Percentiles rank a stretch among this genome's conserved stretches.
Evolutionary conservation across 139 green algal genomes (phyloP).

Genomic region (Chlorella sp.): DNA sequence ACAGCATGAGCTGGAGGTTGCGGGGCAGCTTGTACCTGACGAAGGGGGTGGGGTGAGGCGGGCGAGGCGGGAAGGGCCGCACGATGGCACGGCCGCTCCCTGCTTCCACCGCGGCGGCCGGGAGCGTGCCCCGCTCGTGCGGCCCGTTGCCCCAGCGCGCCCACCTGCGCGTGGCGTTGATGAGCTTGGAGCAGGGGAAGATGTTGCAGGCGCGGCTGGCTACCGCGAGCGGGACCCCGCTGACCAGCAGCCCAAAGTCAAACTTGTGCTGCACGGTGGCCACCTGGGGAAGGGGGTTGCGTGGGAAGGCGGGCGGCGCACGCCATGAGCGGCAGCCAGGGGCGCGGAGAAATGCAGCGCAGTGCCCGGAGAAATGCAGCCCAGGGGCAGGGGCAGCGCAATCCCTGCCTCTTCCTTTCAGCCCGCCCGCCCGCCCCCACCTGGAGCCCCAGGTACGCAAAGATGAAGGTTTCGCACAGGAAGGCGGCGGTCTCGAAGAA

Average conservation of each 20-base stretch:
- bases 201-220: slow-evolving; percentile 60
- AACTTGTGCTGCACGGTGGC: slow-evolving; percentile 19
- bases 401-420: no score
- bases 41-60: slow-evolving; percentile 3
- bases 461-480: slow-evolving; percentile 72
- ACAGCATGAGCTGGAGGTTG: slow-evolving; percentile 66
- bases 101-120: background rate
- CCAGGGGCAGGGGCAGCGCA: no score
- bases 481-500: slow-evolving; percentile 63
- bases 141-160: background rate
- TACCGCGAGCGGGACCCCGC: slow-evolving; percentile 59
- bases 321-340: no score
- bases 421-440: slow-evolving; percentile 4
- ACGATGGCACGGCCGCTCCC: background rate
- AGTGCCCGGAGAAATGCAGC: no score
- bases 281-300: slow-evolving; percentile 19
- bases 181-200: slow-evolving; percentile 59
- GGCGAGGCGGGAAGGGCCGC: background rate
- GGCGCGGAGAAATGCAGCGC: no score
- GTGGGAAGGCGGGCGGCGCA: no score
- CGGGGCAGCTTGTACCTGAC: slow-evolving; percentile 38
- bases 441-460: slow-evolving; percentile 78
- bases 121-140: no score
- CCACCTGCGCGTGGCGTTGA: slow-evolving; percentile 47
- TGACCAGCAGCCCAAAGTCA: slow-evolving; percentile 26